Evolutionary conservation across 176 grass and related monocot genomes (phyloP).

Genomic region (Musa itinerans): DNA sequence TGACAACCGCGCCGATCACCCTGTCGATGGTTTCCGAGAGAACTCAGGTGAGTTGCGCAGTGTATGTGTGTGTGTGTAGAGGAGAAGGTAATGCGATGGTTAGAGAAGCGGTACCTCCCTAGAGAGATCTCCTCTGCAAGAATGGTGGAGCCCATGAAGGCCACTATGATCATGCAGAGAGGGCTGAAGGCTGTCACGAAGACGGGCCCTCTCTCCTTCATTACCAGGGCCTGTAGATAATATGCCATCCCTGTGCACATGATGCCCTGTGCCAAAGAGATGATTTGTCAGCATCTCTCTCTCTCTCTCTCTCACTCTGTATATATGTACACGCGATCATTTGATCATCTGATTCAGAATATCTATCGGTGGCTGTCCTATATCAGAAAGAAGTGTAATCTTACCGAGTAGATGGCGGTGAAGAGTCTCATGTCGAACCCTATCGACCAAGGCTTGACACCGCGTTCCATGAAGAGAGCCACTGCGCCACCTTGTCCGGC

Average conservation of each 20-base stretch:
- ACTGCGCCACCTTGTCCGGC: constrained; percentile 40
- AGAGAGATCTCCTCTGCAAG: constrained; percentile 62
- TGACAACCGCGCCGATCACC: constrained; percentile 30
- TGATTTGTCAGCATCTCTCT: too few relatives aligned
- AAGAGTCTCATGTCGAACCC: constrained; percentile 81
- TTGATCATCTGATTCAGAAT: neutral
- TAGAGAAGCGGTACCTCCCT: constrained; percentile 40
- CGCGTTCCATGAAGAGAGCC: constrained; percentile 52
- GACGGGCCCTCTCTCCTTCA: constrained; percentile 56
- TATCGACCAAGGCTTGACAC: constrained; percentile 50
- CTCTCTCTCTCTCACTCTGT: too few relatives aligned
- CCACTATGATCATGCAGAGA: constrained; percentile 86
- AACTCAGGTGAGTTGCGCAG: too few relatives aligned
- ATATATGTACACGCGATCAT: too few relatives aligned
- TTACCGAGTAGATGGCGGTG: constrained; percentile 55
- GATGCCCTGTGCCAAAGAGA: constrained; percentile 37
- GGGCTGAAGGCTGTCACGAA: constrained; percentile 89
- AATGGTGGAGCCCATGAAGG: constrained; percentile 59
- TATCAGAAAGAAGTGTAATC: neutral
- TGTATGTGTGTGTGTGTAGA: too few relatives aligned
- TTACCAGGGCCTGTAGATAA: constrained; percentile 71
- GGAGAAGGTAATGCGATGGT: too few relatives aligned
- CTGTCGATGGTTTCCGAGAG: neutral
- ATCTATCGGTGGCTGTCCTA: neutral
- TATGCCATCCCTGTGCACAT: constrained; percentile 77